Evolutionary conservation across 2,329 filamentous ascomycete genomes (phyloP), one percentile per base, ranked within the genome.

Genomic region (Colletotrichum tamarilloi): DNA sequence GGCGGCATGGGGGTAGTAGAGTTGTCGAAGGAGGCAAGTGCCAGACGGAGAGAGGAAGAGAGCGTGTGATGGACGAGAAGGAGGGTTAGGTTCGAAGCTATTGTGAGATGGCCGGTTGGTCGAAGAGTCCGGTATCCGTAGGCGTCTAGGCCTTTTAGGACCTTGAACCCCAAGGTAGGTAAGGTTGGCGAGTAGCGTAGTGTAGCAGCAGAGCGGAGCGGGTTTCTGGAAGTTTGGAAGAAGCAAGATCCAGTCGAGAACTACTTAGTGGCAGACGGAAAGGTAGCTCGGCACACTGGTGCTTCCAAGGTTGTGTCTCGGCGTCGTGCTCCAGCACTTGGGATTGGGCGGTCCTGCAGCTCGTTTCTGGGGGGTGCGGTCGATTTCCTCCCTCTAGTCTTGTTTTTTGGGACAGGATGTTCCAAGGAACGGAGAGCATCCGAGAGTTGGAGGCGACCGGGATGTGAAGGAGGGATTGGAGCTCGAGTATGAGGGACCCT

Each of bases 301-400:
- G 38, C 55, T 32, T 49, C 19, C 42, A 49, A 49, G 19, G 19
- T 55, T 63, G 38, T 42, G 62, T 64, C 67, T 69, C 62, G 67
- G 67, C 26, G 26, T 38, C 42, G n/a, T 58, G 49, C 26, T 53
- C 49, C 19, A 14, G 16, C 7, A 14, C 32, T 53, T 68, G 26
- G 58, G 28, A 28, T 63, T 57, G 49, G 30, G 12, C 5, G 16
- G 42, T 9, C 19, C 8, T 8, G 42, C 42, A 19, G 46, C 28
- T 32, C 22, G 38, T 42, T 42, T 42, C 38, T 42, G 38, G 38
- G 38, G 38, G 38, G 16, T 19, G 16, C 38, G 38, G 38, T 42
- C 38, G 16, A 19, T 42, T 42, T 30, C 7, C 11, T n/a, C 28
- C 24, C 46, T 56, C 12, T 57, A 35, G 38, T 35, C n/a, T 24